Evolutionary conservation across 148 eudicot genomes (phyloP), one percentile per base, ranked within the genome.

Genomic region (Drosera capensis): DNA sequence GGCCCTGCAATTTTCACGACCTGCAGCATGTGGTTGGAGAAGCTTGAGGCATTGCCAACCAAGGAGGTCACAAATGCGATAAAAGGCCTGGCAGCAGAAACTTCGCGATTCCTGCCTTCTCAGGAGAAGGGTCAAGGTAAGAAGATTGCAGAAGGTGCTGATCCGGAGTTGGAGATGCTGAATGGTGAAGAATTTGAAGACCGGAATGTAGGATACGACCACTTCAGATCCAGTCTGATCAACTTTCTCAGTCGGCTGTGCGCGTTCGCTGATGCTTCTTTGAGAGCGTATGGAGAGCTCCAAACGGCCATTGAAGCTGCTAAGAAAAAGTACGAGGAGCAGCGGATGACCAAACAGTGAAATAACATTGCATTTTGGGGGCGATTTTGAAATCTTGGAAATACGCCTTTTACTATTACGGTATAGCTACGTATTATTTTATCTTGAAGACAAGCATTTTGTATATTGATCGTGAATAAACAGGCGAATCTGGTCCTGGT

Each of bases 1-100:
- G 96, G 96, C 24, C 96, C 96, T 1, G 83, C 96, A 1, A 88
- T 88, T 40, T 88, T 79, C 65, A 70, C 66, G 17, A 71, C 73
- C 0, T 88, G 96, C 29, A 75, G 80, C 37, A 68, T 53, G 18
- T 88, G 96, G 94, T 58, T 77, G 40, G 92, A 83, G 14, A 61
- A 20, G 64, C 73, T 88, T 7, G 58, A 56, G 1, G 37, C 45
- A 0, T 57, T 77, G 50, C 83, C 77, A 1, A 36, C 67, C 8
- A 62, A 71, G 55, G 75, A 60, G 21, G 84, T 77, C 13, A 41
- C 57, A 0, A 77, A 80, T 11, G 57, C 77, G 3, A 63, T 69
- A 38, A 83, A 80, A 59, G 76, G 53, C 6, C 68, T 88, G 24
- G 77, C 73, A 23, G 36, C 63, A 0, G 94, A 74, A 40, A 59